Evolutionary conservation across 2,329 filamentous ascomycete species (phyloP).

Genomic region (Drechslerella dactyloides): DNA sequence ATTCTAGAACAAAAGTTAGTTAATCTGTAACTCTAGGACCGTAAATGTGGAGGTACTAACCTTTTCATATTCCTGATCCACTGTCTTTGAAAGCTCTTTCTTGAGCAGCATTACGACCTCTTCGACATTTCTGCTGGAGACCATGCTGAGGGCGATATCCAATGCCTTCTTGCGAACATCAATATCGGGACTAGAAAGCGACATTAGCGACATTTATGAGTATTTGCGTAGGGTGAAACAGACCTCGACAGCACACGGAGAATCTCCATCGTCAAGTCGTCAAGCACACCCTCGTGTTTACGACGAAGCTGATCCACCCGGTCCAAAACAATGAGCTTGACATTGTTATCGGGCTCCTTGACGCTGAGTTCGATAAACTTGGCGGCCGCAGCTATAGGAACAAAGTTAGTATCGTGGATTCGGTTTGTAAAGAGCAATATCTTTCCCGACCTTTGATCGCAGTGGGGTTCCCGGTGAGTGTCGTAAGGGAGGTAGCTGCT

Average conservation of each 20-base stretch:
- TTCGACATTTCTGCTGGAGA: slow-evolving; percentile 97
- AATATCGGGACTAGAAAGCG: slow-evolving; percentile 77
- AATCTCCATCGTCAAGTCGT: slow-evolving; percentile 96
- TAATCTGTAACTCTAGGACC: not conserved
- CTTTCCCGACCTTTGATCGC: slow-evolving; percentile 76
- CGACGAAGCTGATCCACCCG: slow-evolving; percentile 85
- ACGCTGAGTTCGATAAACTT: slow-evolving; percentile 98
- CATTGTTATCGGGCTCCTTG: slow-evolving; percentile 98
- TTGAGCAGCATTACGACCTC: slow-evolving; percentile 95
- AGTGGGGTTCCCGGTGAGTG: slow-evolving; percentile 93
- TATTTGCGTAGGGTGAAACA: not conserved
- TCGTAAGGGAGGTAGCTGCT: slow-evolving; percentile 90
- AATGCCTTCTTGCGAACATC: slow-evolving; percentile 94
- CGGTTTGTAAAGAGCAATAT: slow-evolving; percentile 4
- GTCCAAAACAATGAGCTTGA: slow-evolving; percentile 96
- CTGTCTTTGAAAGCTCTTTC: slow-evolving; percentile 96
- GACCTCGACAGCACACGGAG: slow-evolving; percentile 78
- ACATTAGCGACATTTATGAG: slow-evolving; percentile 11
- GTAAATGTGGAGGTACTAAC: slow-evolving; percentile 54
- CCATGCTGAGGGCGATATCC: slow-evolving; percentile 91
- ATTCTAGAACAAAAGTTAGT: slow-evolving; percentile 64
- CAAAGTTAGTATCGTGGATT: not conserved
- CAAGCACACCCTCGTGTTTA: slow-evolving; percentile 87
- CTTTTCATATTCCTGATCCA: slow-evolving; percentile 98
- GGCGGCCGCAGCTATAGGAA: slow-evolving; percentile 70